Evolutionary conservation across 305 asterid species (phyloP), one percentile per base, ranked within the genome.

Genomic region (Fraxinus sp.): DNA sequence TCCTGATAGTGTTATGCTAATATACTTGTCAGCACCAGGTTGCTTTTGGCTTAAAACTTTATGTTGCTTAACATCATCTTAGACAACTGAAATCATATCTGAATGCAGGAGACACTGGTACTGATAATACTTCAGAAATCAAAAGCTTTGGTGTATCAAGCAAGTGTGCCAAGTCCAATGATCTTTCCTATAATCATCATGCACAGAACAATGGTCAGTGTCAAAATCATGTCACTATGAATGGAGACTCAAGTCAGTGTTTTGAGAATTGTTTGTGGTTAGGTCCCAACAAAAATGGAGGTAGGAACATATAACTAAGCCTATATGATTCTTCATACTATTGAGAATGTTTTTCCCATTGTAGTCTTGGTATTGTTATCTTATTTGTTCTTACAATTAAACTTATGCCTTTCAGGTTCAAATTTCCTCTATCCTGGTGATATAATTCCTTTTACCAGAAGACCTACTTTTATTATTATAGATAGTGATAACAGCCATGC

Each of bases 401-500:
- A 59, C 82, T 20, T 79, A 77, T 80, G 8, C 77, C 30, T 84
- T 88, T 77, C 94, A 96, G 98, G 94, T 88, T 85, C 94, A 80
- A 92, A 95, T 88, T 77, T 83, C 87, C 95, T 96, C 73, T 95
- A 91, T 83, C 98, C 99, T 22, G 99, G 97, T 36, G 99, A 96
- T 91, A 77, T 95, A 72, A 87, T 96, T 81, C 98, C 99, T 82
- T 95, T 96, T 89, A 96, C 99, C 32, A 91, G 99, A 87, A 91
- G 90, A 89, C 99, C 98, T 24, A 92, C 94, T 80, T 95, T 95
- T 86, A 83, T 95, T 86, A 93, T 96, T 79, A 91, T 96, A 73
- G 99, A 96, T 85, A 96, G 99, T 80, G 92, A 96, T 85, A 92
- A 86, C 90, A 95, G 99, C 97, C 92, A 95, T 89, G 94, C 94